phyloP scores from a whole-genome alignment of 176 grass and related monocot species.

The Elaeis guineensis region DNA sequence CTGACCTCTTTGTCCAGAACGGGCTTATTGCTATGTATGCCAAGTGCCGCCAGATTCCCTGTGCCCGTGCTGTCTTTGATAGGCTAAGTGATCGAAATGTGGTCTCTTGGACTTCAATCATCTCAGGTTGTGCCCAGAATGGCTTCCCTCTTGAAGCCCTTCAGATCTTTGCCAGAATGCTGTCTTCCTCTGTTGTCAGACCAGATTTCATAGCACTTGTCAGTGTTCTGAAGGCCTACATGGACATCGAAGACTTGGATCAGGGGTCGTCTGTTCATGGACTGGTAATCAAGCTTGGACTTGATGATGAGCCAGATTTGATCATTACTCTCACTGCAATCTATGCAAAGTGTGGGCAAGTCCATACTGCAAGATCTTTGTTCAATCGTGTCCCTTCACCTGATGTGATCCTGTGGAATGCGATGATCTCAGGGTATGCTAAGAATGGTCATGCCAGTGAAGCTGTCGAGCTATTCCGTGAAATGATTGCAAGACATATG shows the following conservation, averaged over 20 bases:
- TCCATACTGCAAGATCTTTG: conserved; percentile 27
- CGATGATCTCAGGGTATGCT: conserved; percentile 70
- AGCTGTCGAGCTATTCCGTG: conserved; percentile 49
- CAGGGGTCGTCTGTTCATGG: conserved; percentile 32
- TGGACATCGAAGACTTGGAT: conserved; percentile 38
- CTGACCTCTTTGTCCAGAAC: conserved; percentile 42
- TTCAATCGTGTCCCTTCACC: conserved; percentile 28
- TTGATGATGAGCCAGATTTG: conserved; percentile 44
- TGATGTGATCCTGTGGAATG: conserved; percentile 57
- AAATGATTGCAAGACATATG: conserved; percentile 36
- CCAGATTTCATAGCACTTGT: conserved; percentile 49
- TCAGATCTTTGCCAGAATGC: conserved; percentile 32
- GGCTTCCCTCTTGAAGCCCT: conserved; percentile 32
- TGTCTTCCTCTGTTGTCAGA: not conserved
- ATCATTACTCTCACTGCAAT: conserved; percentile 40
- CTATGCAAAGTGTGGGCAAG: conserved; percentile 55
- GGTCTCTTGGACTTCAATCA: conserved; percentile 54
- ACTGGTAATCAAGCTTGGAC: conserved; percentile 42
- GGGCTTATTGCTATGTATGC: conserved; percentile 44
- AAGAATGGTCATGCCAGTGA: conserved; percentile 51
- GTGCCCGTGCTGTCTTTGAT: conserved; percentile 29
- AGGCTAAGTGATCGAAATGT: conserved; percentile 37
- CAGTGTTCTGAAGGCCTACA: conserved; percentile 49
- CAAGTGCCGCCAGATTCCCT: conserved; percentile 14
- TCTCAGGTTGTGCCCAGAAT: conserved; percentile 44